Conservation (phyloP, 2,329 filamentous ascomycete genomes). For the Chalara sp. region DNA sequence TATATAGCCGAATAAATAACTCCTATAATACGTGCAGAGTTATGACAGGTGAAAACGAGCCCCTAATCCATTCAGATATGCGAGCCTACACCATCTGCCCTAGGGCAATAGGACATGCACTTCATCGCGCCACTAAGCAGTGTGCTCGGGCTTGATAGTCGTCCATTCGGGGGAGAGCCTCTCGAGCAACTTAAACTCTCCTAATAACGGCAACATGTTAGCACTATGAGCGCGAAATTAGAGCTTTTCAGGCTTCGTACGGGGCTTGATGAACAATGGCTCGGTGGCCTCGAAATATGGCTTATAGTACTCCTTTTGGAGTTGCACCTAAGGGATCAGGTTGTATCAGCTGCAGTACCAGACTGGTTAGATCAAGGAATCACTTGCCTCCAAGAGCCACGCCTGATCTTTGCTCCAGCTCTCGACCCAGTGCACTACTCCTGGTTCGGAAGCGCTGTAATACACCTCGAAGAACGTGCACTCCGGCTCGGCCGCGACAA, state of each 20-base stretch:
- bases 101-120: no score
- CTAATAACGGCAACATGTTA: no score
- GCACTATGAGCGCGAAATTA: no score
- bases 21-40: no score
- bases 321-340: background rate
- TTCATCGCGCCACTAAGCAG: no score
- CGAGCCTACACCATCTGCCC: no score
- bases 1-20: no score
- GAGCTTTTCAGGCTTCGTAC: no score
- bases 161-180: background rate
- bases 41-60: no score
- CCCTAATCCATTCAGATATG: no score
- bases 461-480: constrained; percentile 40
- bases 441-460: constrained; percentile 28
- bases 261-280: constrained; percentile 4
- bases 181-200: background rate
- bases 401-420: constrained; percentile 26
- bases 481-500: constrained; percentile 35
- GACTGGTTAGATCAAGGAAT: background rate
- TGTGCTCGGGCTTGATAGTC: background rate
- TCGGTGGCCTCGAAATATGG: constrained; percentile 6
- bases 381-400: constrained; percentile 5
- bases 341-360: background rate
- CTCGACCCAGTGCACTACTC: constrained; percentile 33
- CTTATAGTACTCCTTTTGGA: constrained; percentile 7